Percentiles rank a stretch among this genome's conserved stretches.
Conservation (phyloP, 495 filamentous ascomycete species). For the Astrothelium macrocarpum region DNA sequence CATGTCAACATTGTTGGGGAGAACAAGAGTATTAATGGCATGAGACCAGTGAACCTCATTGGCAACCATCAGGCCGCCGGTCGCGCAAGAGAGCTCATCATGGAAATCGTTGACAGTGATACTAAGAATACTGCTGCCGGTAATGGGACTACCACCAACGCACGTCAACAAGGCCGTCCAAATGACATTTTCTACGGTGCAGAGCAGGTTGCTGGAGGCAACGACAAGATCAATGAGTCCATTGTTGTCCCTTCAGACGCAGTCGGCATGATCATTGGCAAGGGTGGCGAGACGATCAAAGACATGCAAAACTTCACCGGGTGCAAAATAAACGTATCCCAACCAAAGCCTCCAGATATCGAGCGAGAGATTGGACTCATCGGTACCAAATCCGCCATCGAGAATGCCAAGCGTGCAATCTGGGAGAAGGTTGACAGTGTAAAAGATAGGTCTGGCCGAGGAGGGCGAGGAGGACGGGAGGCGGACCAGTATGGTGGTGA, state of each 20-base stretch:
- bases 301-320: constrained; percentile 74
- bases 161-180: constrained; percentile 15
- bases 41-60: constrained; percentile 77
- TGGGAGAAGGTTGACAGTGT: constrained; percentile 82
- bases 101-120: constrained; percentile 83
- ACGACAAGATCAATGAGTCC: constrained; percentile 63
- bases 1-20: constrained; percentile 85
- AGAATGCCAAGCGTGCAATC: constrained; percentile 62
- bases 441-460: constrained; percentile 29
- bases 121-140: constrained; percentile 38
- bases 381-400: constrained; percentile 61
- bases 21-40: constrained; percentile 72
- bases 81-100: constrained; percentile 65
- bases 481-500: constrained; percentile 31
- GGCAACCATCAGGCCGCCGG: constrained; percentile 56
- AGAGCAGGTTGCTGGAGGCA: constrained; percentile 21
- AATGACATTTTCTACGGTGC: constrained; percentile 29
- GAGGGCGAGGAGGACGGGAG: constrained; percentile 33
- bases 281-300: constrained; percentile 75
- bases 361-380: constrained; percentile 74
- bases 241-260: constrained; percentile 76
- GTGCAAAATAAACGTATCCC: constrained; percentile 84
- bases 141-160: constrained; percentile 12
- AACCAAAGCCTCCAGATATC: constrained; percentile 57
- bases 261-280: constrained; percentile 86